Percentiles rank a stretch among this genome's conserved stretches.
These are phyloP conservation scores for Chalciporus sp. DNA, from an alignment of 1,284 basidiomycete genomes.

Conservation along the genomic window DNA sequence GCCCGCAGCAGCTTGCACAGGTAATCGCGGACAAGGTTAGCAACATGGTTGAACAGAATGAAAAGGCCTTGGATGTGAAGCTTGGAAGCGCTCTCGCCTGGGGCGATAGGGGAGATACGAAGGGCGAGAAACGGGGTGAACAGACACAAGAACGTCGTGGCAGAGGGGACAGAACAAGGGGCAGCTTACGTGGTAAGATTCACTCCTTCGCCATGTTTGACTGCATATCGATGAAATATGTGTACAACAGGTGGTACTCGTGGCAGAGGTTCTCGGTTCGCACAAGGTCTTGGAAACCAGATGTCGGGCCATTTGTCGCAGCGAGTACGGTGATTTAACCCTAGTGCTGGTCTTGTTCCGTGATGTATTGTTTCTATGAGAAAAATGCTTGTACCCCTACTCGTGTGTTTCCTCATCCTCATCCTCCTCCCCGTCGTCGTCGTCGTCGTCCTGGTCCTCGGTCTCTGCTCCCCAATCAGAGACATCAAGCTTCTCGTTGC, in stretches of 20 bases:
- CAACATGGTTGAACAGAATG: conserved; percentile 92
- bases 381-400: conserved; percentile 3
- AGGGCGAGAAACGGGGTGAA: conserved; percentile 78
- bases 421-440: conserved; percentile 32
- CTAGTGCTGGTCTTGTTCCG: neutral
- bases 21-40: conserved; percentile 88
- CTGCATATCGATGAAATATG: conserved; percentile 1
- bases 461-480: conserved; percentile 59
- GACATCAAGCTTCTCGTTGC: conserved; percentile 67
- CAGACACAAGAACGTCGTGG: conserved; percentile 74
- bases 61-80: conserved; percentile 91
- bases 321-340: conserved; percentile 21
- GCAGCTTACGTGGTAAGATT: conserved; percentile 49
- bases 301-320: conserved; percentile 49
- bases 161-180: conserved; percentile 63
- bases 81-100: conserved; percentile 71
- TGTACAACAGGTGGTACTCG: conserved; percentile 52
- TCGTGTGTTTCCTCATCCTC: conserved; percentile 9
- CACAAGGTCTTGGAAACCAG: conserved; percentile 78
- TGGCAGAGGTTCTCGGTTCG: conserved; percentile 73
- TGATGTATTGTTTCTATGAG: conserved; percentile 4
- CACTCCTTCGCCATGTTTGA: neutral
- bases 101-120: conserved; percentile 69
- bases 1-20: conserved; percentile 88
- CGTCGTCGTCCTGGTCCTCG: conserved; percentile 34